These are phyloP conservation scores for Jackrogersella multiformis DNA, from an alignment of 495 filamentous ascomycete genomes.

Conservation along the genomic window DNA sequence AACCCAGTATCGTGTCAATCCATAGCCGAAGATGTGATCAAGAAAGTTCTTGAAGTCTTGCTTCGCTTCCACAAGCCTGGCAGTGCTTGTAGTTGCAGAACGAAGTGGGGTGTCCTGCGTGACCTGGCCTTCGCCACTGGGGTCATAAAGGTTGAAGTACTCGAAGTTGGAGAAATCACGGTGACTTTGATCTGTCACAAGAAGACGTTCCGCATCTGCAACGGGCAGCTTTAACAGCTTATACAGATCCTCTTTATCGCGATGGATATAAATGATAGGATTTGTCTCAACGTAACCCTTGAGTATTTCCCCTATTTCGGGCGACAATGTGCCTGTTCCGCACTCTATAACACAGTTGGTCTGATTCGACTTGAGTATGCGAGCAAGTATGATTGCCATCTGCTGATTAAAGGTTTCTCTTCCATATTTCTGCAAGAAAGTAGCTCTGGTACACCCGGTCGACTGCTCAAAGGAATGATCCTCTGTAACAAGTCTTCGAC, in stretches of 20 bases:
- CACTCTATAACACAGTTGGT: constrained; percentile 77
- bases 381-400: constrained; percentile 69
- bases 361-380: constrained; percentile 71
- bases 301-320: constrained; percentile 66
- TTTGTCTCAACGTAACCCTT: constrained; percentile 68
- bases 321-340: constrained; percentile 63
- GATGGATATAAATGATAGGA: constrained; percentile 77
- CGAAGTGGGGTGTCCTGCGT: constrained; percentile 56
- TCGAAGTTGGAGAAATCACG: constrained; percentile 79
- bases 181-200: constrained; percentile 62
- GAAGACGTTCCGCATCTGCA: constrained; percentile 64
- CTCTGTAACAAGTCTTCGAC: constrained; percentile 74
- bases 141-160: constrained; percentile 76
- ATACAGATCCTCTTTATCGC: constrained; percentile 72
- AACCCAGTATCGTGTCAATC: constrained; percentile 64
- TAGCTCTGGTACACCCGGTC: constrained; percentile 68
- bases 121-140: constrained; percentile 48
- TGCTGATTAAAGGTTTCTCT: constrained; percentile 67
- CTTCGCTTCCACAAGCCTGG: constrained; percentile 74
- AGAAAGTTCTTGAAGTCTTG: constrained; percentile 79
- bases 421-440: constrained; percentile 69
- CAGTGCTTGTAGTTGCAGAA: constrained; percentile 57
- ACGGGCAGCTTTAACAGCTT: constrained; percentile 64
- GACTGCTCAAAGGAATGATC: constrained; percentile 75
- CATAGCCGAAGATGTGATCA: constrained; percentile 68